phyloP scores from a whole-genome alignment of 2,329 filamentous ascomycete species.

The Colletotrichum cereale region DNA sequence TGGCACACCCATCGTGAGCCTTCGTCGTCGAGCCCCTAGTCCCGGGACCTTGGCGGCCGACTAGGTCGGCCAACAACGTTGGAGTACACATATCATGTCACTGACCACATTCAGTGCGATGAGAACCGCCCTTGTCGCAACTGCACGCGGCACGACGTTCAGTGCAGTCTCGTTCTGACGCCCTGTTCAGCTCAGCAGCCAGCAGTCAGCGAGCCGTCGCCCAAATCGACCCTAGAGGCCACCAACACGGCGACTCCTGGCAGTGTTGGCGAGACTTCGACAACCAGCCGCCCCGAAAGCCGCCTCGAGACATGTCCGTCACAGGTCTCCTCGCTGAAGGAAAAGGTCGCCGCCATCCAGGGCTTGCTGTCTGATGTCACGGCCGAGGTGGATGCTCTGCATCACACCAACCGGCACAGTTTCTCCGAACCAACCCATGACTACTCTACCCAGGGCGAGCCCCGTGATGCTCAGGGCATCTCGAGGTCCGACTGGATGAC shows the following conservation, averaged over 20 bases:
- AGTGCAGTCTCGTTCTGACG: slow-evolving; percentile 33
- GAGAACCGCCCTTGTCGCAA: slow-evolving; percentile 35
- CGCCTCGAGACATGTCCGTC: slow-evolving; percentile 14
- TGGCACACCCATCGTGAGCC: neutral
- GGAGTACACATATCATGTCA: neutral
- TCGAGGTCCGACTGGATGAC: slow-evolving; percentile 24
- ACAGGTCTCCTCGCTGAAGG: slow-evolving; percentile 26
- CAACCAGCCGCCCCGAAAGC: slow-evolving; percentile 23
- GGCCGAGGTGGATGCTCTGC: slow-evolving; percentile 30
- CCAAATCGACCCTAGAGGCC: slow-evolving; percentile 17
- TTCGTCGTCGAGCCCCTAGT: slow-evolving; percentile 8
- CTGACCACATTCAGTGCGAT: slow-evolving; percentile 33
- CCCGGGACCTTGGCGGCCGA: no score
- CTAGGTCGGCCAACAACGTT: neutral
- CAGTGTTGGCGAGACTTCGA: slow-evolving; percentile 24
- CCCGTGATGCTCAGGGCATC: neutral
- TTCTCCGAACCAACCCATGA: neutral
- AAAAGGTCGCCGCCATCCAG: slow-evolving; percentile 34
- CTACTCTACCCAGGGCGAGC: slow-evolving; percentile 2
- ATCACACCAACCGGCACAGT: neutral
- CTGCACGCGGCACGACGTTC: slow-evolving; percentile 36
- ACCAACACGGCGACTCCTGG: slow-evolving; percentile 28
- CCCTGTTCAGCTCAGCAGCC: slow-evolving; percentile 22
- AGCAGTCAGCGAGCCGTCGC: slow-evolving; percentile 31
- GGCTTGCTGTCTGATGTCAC: slow-evolving; percentile 27